Conservation (phyloP, 129 eudicot genomes). For the Gnaphalium uliginosum region DNA sequence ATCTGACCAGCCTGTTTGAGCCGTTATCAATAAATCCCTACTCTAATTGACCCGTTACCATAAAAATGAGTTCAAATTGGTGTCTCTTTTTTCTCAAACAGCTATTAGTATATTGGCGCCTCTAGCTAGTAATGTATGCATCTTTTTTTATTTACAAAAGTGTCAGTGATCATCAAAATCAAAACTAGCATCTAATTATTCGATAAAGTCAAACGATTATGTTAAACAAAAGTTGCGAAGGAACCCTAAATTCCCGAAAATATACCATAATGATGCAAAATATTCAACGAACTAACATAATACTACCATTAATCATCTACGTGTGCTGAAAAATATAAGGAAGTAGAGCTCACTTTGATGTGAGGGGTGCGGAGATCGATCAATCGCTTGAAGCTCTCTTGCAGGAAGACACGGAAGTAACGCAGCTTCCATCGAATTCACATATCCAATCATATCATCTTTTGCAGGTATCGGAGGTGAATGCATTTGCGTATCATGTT, state of each 20-base stretch:
- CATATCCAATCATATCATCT: slow-evolving; percentile 81
- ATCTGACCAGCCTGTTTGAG: background rate
- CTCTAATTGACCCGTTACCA: background rate
- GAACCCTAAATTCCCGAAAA: background rate
- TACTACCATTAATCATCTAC: background rate
- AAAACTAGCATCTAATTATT: background rate
- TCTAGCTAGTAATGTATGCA: background rate
- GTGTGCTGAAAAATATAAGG: background rate
- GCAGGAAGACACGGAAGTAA: slow-evolving; percentile 97
- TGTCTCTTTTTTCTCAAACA: too few relatives aligned
- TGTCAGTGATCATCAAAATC: background rate
- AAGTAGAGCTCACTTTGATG: slow-evolving; percentile 64
- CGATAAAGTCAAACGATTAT: too few relatives aligned
- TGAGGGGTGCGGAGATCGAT: slow-evolving; percentile 94
- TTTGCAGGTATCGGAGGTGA: slow-evolving; percentile 44
- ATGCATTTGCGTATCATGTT: slow-evolving; percentile 43
- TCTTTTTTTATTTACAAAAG: background rate
- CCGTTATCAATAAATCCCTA: background rate
- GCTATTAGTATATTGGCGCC: too few relatives aligned
- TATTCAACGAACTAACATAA: background rate
- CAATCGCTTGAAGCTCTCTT: slow-evolving; percentile 96
- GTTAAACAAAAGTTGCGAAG: background rate
- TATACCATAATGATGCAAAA: background rate
- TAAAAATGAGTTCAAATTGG: background rate
- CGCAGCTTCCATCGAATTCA: slow-evolving; percentile 87